Evolutionary conservation across 2,329 filamentous ascomycete genomes (phyloP).

Genomic region (Claviceps sp.): DNA sequence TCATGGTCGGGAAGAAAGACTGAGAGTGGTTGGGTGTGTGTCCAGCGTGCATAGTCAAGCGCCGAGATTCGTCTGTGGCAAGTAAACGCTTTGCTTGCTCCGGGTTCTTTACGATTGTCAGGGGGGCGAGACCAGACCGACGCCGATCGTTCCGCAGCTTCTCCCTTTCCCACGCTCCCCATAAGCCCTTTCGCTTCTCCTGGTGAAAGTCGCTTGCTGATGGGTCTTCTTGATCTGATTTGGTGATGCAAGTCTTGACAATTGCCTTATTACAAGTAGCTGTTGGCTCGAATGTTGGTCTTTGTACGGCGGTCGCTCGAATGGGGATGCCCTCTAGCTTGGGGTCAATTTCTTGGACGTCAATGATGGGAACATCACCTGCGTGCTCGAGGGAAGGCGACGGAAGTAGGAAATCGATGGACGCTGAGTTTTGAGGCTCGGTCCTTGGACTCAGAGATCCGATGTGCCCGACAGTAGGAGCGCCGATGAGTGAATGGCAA

Average conservation of each 20-base stretch:
- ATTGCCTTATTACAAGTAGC: constrained; percentile 8
- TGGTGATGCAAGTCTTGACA: constrained; percentile 19
- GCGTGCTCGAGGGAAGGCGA: constrained; percentile 17
- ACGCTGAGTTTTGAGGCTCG: constrained; percentile 23
- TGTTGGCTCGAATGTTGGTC: constrained; percentile 29
- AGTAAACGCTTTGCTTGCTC: constrained; percentile 31
- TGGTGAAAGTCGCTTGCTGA: constrained; percentile 1
- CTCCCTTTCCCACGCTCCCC: constrained; percentile 2
- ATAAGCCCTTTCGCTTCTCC: not conserved
- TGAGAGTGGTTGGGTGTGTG: constrained; percentile 50
- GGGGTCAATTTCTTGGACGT: constrained; percentile 44
- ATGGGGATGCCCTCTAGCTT: constrained; percentile 47
- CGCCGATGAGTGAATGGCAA: constrained; percentile 19
- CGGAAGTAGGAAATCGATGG: constrained; percentile 22
- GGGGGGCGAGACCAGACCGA: constrained; percentile 3
- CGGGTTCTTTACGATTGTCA: constrained; percentile 20
- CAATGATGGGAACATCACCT: constrained; percentile 34
- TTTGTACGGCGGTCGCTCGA: constrained; percentile 39
- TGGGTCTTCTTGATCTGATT: constrained; percentile 15
- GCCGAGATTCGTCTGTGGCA: constrained; percentile 32
- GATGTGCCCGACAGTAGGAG: constrained; percentile 24
- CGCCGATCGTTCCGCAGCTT: constrained; percentile 3
- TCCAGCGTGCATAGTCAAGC: constrained; percentile 48
- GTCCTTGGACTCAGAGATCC: constrained; percentile 31
- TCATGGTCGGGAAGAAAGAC: constrained; percentile 33